Base-by-base conservation (phyloP, 371 early-diverging fungal species). In the Rhizopus stolonifer region DNA sequence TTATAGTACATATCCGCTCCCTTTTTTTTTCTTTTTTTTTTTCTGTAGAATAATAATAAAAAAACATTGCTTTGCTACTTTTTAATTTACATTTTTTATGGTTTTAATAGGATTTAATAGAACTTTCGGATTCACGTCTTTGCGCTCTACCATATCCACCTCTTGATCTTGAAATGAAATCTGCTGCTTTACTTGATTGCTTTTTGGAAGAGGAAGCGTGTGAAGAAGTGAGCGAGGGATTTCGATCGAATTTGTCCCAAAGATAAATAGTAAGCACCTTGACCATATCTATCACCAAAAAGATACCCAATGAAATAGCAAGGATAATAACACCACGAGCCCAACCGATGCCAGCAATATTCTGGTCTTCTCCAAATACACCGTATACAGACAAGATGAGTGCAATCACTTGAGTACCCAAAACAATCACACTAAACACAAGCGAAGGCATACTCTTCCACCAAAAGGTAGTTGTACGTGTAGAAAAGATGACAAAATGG, bases 401-500 rank as follows among this genome's bases (percentile, higher is more conserved):
- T 43, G 96, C 96, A 73, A 96, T 80, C 40, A 95, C 80, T 75
- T 96, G 96, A 5, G 95, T 96, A 15, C 89, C 92, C 44, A 90
- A 72, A 32, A 96, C 87, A 39, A 91, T 91, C 0, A 79, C 48
- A 4, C 87, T 84, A 67, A 96, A 96, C 24, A 77, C 65, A 65
- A 78, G 67, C 5, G 89, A 88, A 5, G 96, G 96, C 49, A 87
- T 64, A 53, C 83, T 89, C 54, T 83, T 84, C 92, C 93, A 96
- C 79, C 92, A 93, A 72, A 86, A 91, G 6, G 86, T 82, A 11
- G 86, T 77, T 14, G 94, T 68, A 54, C 96, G 86, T 7, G 96
- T 96, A 8, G 94, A 93, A 67, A 96, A 96, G 64, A 96, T 96
- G 29, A 93, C 91, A 72, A 96, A 96, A 78, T 96, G 95, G 46